Evolutionary conservation across 495 filamentous ascomycete species (phyloP).

Genomic region (Penicillium mononematosum): DNA sequence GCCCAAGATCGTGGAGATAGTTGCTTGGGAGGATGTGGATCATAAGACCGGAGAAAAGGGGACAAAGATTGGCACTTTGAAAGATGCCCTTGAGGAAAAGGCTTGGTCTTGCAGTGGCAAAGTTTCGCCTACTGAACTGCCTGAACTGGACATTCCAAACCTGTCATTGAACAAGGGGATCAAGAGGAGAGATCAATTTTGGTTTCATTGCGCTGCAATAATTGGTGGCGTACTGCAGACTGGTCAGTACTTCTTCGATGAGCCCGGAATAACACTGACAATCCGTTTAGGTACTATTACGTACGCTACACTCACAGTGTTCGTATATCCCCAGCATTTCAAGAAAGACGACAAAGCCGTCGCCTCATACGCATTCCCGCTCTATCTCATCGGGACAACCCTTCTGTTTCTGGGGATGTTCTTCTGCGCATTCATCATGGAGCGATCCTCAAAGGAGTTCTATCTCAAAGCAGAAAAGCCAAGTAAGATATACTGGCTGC

Average conservation of each 20-base stretch:
- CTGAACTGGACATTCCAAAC: slow-evolving; percentile 45
- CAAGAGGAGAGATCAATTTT: slow-evolving; percentile 27
- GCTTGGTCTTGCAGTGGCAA: slow-evolving; percentile 25
- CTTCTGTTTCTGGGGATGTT: slow-evolving; percentile 44
- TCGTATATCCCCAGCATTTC: slow-evolving; percentile 30
- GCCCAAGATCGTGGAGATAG: slow-evolving; percentile 43
- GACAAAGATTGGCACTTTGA: slow-evolving; percentile 31
- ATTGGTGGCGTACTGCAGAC: slow-evolving; percentile 33
- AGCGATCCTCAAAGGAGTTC: slow-evolving; percentile 36
- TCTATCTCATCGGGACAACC: slow-evolving; percentile 37
- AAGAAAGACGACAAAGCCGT: slow-evolving; percentile 32
- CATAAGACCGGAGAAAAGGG: slow-evolving; percentile 10
- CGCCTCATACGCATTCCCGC: slow-evolving; percentile 39
- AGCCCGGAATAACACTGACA: neutral
- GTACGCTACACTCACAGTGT: slow-evolving; percentile 38
- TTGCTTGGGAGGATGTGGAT: slow-evolving; percentile 35
- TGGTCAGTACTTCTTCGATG: slow-evolving; percentile 25
- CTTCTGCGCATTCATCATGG: slow-evolving; percentile 41
- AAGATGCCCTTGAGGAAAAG: slow-evolving; percentile 25
- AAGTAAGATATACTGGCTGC: slow-evolving; percentile 45
- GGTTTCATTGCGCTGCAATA: slow-evolving; percentile 37
- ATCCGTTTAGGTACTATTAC: slow-evolving; percentile 27
- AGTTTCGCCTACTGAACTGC: slow-evolving; percentile 3
- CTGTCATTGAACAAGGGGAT: slow-evolving; percentile 50
- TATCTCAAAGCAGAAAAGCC: slow-evolving; percentile 28